Evolutionary conservation across 2,329 filamentous ascomycete genomes (phyloP), one percentile per base, ranked within the genome.

Genomic region (Laburnicola sp.): DNA sequence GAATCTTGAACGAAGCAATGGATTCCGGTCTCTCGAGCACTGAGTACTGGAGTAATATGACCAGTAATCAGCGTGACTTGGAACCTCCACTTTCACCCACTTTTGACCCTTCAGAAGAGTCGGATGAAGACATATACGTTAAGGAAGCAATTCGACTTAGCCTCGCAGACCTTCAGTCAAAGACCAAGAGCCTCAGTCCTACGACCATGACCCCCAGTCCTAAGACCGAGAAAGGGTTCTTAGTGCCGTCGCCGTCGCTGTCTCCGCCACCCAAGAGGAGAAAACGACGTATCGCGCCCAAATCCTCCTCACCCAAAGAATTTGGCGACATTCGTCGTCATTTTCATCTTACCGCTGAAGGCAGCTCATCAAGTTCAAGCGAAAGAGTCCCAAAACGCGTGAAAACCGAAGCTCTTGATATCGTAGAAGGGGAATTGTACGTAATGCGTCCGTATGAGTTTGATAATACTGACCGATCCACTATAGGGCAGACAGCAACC

Each of bases 381-480:
- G 8, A 9, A 8, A n/a, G 10, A 9, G n/a, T 6, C 25, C 5
- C 34, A 46, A 28, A n/a, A 16, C 25, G 44, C 37, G 6, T 16
- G 21, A 22, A 28, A 46, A n/a, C 47, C 53, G 7, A 47, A 27
- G 3, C 60, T 26, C 25, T 28, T 3, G 60, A 63, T 27, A 36
- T 53, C 1, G 37, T 66, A 2, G 59, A 65, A n/a, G 57, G 49
- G 3, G 55, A 62, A 2, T 10, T 66, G 64, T 64, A 43, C 39
- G 64, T 53, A 23, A 38, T 2, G 2, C 11, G 6, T n/a, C 16
- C 11, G 35, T 21, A 26, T 22, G 8, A 2, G 2, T 6, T 5
- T 16, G 10, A 22, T 7, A n/a, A n/a, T n/a, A 30, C 26, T 37
- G 4, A 45, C 16, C 16, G 3, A n/a, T 28, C 5, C 31, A n/a